These are phyloP conservation scores for Gaeumannomyces tritici DNA, from an alignment of 2,329 filamentous ascomycete genomes.

Conservation along the genomic window DNA sequence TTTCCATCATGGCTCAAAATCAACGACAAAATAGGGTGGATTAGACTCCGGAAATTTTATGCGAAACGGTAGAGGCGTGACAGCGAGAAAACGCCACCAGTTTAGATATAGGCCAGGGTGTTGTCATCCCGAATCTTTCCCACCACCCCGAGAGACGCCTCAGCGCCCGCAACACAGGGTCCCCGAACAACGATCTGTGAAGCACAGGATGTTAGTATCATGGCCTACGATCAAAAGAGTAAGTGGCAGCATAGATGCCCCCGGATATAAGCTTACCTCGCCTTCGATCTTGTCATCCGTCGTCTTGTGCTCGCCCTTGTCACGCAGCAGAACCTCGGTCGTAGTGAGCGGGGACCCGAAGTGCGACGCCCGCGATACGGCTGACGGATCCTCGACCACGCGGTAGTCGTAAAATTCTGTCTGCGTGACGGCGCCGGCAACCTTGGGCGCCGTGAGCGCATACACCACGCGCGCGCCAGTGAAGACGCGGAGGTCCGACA, in stretches of 20 bases:
- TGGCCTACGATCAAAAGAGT: not conserved
- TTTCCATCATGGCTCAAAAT: no score
- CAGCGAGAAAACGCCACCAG: not conserved
- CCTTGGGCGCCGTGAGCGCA: slow-evolving; percentile 67
- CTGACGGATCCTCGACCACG: slow-evolving; percentile 25
- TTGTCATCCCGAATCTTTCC: slow-evolving; percentile 63
- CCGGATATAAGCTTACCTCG: slow-evolving; percentile 39
- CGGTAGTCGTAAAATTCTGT: slow-evolving; percentile 84
- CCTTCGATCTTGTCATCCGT: slow-evolving; percentile 53
- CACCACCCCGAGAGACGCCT: slow-evolving; percentile 52
- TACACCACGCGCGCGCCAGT: slow-evolving; percentile 75
- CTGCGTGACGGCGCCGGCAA: slow-evolving; percentile 86
- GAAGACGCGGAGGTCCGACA: slow-evolving; percentile 76
- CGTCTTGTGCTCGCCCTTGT: slow-evolving; percentile 50
- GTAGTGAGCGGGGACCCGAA: slow-evolving; percentile 77
- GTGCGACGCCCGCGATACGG: slow-evolving; percentile 36
- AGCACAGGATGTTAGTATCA: slow-evolving; percentile 4
- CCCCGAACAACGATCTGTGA: slow-evolving; percentile 59
- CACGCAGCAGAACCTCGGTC: slow-evolving; percentile 67
- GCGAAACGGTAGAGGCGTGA: not conserved
- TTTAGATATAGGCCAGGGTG: slow-evolving; percentile 51
- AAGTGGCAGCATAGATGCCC: not conserved
- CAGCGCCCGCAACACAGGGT: slow-evolving; percentile 61
- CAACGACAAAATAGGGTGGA: not conserved
- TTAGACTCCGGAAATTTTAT: not conserved